Base-by-base conservation (phyloP, 2,329 filamentous ascomycete species). In the Cladorrhinum sp. region DNA sequence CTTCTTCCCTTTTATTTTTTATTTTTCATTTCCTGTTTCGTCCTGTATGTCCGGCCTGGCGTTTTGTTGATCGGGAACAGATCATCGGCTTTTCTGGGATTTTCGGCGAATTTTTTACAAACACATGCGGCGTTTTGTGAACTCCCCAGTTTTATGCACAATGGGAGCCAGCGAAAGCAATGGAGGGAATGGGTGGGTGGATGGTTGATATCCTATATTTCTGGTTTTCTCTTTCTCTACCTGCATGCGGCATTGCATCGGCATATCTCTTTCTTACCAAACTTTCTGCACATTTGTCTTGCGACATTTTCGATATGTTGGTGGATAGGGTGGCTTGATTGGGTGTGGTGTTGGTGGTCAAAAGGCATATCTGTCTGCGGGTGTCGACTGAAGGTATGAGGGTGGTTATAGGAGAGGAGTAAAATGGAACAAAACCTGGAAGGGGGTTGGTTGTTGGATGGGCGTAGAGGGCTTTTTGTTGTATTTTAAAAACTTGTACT, bases 201-300 rank as follows among this genome's bases (percentile, higher is more conserved):
- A 3, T 36, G 33, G 33, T 10, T 16, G 33, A 10, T 36, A 16
- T 9, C 12, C 33, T 16, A 2, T 16, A 5, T 36, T 36, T 36
- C 14, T 10, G 33, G 3, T 36, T 36, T 16, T 36, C 59, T 49
- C 50, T 42, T 26, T 49, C 12, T 16, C 33, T 36, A 20, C 21
- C 18, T 24, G 30, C 30, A 39, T 21, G 60, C 51, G 10, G 58
- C 61, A 66, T 64, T 64, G 63, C 63, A 66, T 66, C 60, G 58
- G 59, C 62, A 65, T 62, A 66, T 67, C 57, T 59, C 56, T 60
- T 28, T 53, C 57, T 53, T 50, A n/a, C n/a, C 14, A 16, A 36
- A 3, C 24, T 46, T 50, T 20, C 57, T 23, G 49, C 24, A 36
- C 33, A 36, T 36, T 59, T 53, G 51, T 59, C 51, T 36, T 12